Base-by-base conservation (phyloP, 2,329 filamentous ascomycete species). In the Escovopsis sp. region DNA sequence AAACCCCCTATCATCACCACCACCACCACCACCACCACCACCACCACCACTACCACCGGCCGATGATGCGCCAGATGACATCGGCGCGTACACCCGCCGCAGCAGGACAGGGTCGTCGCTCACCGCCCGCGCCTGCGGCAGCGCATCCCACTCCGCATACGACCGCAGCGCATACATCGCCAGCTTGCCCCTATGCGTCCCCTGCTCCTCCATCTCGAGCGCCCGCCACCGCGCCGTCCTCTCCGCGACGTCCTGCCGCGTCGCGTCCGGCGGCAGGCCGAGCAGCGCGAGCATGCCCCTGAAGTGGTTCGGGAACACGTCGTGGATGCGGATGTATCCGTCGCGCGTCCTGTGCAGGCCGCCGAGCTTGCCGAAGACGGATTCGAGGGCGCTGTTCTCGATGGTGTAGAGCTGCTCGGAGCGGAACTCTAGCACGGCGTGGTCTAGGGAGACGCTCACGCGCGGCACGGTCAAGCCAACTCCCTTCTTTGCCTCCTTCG, bases 281-380 rank as follows among this genome's bases (percentile, higher is more conserved):
- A 75, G 50, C 0, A 74, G 49, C 3, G 48, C 39, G 3, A 66
- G 48, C 0, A 62, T 57, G 3, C 60, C 63, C 2, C 52, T 19
- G 0, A 58, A 56, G 39, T 75, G 70, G 34, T 72, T 61, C 0
- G 61, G 56, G 37, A 74, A 73, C 0, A 48, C 48, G 36, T 73
- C 70, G 40, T 76, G 70, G 31, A 74, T 61, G 2, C 69, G 60
- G 3, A 75, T 60, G 34, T 66, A 54, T 1, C 68, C 69, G 39
- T 73, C 68, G 0, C 32, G 18, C 0, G 68, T 62, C 35, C 54
- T 55, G 44, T 75, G 62, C 0, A 73, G 44, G 1, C 69, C 70
- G 2, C 68, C 66, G 3, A 74, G 57, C 0, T 56, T 49, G 0
- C 59, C 61, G 52, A 57, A 64, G 0, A 51, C 35, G 0, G 55